Evolutionary conservation across 1,284 basidiomycete genomes (phyloP), one percentile per base, ranked within the genome.

Genomic region (Malassezia furfur): DNA sequence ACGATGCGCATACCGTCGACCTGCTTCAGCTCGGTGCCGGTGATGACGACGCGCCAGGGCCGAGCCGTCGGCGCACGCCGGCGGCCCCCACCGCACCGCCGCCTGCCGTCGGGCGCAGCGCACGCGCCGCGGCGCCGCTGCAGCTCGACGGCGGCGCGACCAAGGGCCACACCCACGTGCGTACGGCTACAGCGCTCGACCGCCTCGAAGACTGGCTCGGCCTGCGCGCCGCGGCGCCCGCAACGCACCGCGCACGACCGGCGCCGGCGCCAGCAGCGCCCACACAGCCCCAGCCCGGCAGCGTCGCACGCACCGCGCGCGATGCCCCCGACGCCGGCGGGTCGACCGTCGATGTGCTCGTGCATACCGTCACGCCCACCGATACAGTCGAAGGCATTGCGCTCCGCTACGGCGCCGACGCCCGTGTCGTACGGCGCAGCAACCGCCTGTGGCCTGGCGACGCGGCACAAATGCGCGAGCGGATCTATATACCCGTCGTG

Each of bases 371-470:
- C 22, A 45, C 52, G 3, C 59, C 68, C 2, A 57, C 56, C 15
- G 71, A 74, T 35, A 69, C 70, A 2, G 59, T 74, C 1, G 50
- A 62, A 3, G 61, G 65, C 12, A 46, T 74, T 32, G 65, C 71
- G 5, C 58, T 74, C 10, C 60, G 63, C n/a, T 74, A 74, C 45
- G 68, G 68, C 8, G 62, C 67, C n/a, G 69, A 74, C 41, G 66
- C 63, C 10, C 57, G 62, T 28, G 54, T 62, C 14, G 52, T 74
- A 12, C 63, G 70, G 30, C 64, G 66, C 28, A 64, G 65, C 21
- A 74, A 74, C 54, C 62, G 65, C 19, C 60, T 74, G 10, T 74
- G 71, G 71, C 68, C 68, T 5, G 68, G 70, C 32, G 71, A 74
- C 51, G 62, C 62, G 7, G 64, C 66, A 1, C 71, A 70, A 52